Evolutionary conservation across 352 stramenopile genomes (phyloP), one percentile per base, ranked within the genome.

Genomic region (Globisporangium alternatum): DNA sequence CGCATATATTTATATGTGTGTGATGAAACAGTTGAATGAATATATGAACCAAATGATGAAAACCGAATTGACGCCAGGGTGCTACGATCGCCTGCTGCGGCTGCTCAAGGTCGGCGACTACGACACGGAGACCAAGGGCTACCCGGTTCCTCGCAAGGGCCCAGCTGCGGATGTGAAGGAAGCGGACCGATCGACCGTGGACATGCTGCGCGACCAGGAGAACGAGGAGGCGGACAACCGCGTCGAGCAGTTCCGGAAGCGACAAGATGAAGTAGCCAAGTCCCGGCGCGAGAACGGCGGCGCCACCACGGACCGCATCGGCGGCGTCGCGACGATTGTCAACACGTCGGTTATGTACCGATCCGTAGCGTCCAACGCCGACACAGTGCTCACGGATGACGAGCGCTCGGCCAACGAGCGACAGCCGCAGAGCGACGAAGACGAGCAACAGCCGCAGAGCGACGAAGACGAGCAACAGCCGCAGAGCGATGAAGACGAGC

Each of bases 71-170:
- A 77, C 79, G 13, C 56, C 70, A 13, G 49, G 60, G 9, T 81
- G 67, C 31, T 72, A 87, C 13, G 67, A 89, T 43, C 62, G 62
- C n/a, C 63, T 93, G 4, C 51, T 85, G 52, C 77, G 85, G 53
- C 52, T 93, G 44, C 69, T 93, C 53, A 74, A 84, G 52, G 74
- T 91, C 30, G 82, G 77, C 17, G 67, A 85, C 21, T 87, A 78
- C 51, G 77, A 81, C 19, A 70, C 77, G 25, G 71, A 68, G 41
- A 39, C 61, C 48, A 55, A 69, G 7, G 60, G 55, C 31, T 30
- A 66, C n/a, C 19, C 21, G 22, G 10, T n/a, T 39, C 67, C 25
- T 4, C 28, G 28, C 45, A 74, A 67, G 44, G 33, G 12, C 15
- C 51, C 56, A 13, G 5, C 31, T 3, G 48, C 30, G 2, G 43